Base-by-base conservation (phyloP, 139 green algal species). In the Yamagishiella unicocca region DNA sequence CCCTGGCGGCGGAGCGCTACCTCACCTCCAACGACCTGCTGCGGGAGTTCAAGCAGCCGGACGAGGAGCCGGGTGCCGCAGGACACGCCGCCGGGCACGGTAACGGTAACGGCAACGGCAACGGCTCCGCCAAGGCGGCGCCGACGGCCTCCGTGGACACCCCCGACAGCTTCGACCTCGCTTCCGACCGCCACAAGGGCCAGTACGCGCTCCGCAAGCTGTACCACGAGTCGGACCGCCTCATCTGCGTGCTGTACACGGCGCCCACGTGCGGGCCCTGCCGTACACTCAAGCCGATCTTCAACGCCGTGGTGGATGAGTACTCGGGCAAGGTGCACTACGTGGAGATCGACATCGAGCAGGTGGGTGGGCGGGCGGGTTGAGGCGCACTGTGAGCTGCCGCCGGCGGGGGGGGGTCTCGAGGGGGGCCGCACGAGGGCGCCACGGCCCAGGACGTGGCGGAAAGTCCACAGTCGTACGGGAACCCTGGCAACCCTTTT, bases 191-290 rank as follows among this genome's bases (percentile, higher is more conserved):
- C 83, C 96, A 99, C 93, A 94, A 92, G 79, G 98, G 98, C 2
- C 96, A 99, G 93, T 97, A 95, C 80, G 98, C 98, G 22, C 92
- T 99, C 72, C 94, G 98, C 4, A 98, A 96, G 92, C 94, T 99
- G n/a, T 99, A 99, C 90, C 98, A 99, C 84, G 97, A 98, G 91
- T 96, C 85, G 43, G 84, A 95, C 61, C 91, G 97, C 14, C 86
- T 93, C 6, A 90, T 99, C 0, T 87, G 90, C 2, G 98, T 99
- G 74, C 88, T 99, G 55, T 99, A 99, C 95, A 98, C 96, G 2
- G 87, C 78, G 25, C 93, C 94, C n/a, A 87, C 84, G 9, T 96
- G 94, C 64, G 92, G 94, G 21, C 92, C 94, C 6, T 96, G 93
- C 90, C 84, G 96, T 12, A 95, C 96, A 12, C 93, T 99, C 10